Conservation (phyloP, 2,329 filamentous ascomycete species). For the Ophiostoma pallidulum region DNA sequence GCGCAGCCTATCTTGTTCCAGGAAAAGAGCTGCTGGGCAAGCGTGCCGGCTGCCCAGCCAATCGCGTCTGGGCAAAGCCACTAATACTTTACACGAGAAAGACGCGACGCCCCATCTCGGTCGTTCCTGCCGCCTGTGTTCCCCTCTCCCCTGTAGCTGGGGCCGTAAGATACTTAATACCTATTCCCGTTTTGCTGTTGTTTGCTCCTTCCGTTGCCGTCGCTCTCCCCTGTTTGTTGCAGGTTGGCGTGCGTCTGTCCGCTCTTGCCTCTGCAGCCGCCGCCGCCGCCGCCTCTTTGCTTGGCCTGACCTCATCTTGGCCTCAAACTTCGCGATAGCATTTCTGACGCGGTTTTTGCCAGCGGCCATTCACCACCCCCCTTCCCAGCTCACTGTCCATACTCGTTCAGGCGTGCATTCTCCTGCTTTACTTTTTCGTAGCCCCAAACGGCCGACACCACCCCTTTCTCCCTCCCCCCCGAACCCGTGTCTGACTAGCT, state of each 20-base stretch:
- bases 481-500: not conserved
- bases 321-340: not conserved
- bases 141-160: no score
- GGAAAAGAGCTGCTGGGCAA: no score
- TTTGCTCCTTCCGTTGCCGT: constrained; percentile 1
- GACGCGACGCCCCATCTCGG: constrained; percentile 14
- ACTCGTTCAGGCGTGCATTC: no score
- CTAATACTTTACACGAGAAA: constrained; percentile 16
- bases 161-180: no score
- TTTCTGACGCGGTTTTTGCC: not conserved
- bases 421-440: no score
- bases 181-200: not conserved
- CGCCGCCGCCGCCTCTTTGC: not conserved
- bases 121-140: no score
- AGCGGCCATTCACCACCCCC: not conserved
- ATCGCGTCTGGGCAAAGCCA: constrained; percentile 9
- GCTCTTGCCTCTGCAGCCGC: not conserved
- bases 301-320: not conserved
- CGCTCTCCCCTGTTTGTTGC: no score
- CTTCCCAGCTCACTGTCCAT: not conserved
- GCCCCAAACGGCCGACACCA: no score
- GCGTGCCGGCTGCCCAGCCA: not conserved
- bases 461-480: not conserved
- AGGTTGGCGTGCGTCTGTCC: not conserved
- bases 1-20: no score